Conservation (phyloP, 2,329 filamentous ascomycete genomes). For the Bipolaris bicolor region DNA sequence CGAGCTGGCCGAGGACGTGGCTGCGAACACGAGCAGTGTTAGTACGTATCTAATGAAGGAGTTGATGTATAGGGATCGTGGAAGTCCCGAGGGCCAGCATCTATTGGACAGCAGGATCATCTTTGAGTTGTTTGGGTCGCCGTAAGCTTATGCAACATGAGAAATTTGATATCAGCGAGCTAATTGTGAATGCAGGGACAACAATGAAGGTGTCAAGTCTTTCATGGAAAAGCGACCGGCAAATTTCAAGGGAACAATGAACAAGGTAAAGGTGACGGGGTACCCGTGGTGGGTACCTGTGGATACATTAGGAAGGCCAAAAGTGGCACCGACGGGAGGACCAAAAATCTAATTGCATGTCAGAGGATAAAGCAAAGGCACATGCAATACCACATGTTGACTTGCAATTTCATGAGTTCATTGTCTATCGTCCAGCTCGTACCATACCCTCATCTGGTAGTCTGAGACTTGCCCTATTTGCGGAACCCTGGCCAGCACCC, state of each 20-base stretch:
- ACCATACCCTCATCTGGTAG: constrained; percentile 9
- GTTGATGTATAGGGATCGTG: constrained; percentile 67
- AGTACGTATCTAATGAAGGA: constrained; percentile 72
- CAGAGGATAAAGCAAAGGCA: neutral
- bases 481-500: constrained; percentile 16
- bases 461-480: constrained; percentile 5
- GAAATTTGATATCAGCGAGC: neutral
- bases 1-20: constrained; percentile 70
- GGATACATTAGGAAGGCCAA: constrained; percentile 53
- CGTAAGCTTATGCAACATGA: constrained; percentile 38
- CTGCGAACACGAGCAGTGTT: constrained; percentile 68
- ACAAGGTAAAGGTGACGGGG: constrained; percentile 62
- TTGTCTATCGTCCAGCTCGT: constrained; percentile 16
- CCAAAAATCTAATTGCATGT: constrained; percentile 36
- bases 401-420: constrained; percentile 17
- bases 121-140: constrained; percentile 63
- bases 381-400: neutral
- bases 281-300: constrained; percentile 74
- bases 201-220: constrained; percentile 70
- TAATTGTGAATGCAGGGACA: constrained; percentile 56
- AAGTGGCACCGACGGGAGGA: constrained; percentile 38
- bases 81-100: constrained; percentile 71
- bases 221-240: constrained; percentile 73
- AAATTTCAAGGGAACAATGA: constrained; percentile 66
- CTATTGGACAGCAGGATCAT: constrained; percentile 71